Evolutionary conservation across 192 early-diverging fungal species (phyloP).

Genomic region (Coemansia sp.): DNA sequence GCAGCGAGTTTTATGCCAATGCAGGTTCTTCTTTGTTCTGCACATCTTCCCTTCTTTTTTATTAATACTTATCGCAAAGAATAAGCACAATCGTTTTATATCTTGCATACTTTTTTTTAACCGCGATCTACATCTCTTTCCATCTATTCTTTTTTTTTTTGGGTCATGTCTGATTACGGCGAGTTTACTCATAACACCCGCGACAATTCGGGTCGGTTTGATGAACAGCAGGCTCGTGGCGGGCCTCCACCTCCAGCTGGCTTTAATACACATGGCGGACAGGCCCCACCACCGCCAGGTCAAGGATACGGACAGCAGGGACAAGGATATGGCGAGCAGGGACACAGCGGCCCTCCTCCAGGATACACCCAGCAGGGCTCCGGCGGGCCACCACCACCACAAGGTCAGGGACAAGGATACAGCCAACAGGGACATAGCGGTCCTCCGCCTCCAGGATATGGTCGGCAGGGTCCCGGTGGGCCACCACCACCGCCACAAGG

Average conservation of each 20-base stretch:
- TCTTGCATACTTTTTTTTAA: neutral
- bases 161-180: slow-evolving; percentile 20
- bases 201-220: neutral
- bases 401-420: slow-evolving; percentile 2
- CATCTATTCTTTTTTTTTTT: neutral
- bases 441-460: neutral
- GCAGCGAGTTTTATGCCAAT: neutral
- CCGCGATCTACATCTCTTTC: neutral
- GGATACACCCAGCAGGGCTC: slow-evolving; percentile 1
- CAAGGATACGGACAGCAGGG: neutral
- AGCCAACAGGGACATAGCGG: neutral
- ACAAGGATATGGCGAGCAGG: too few species aligned
- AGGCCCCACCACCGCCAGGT: neutral
- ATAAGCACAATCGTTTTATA: neutral
- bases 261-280: neutral
- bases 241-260: slow-evolving; percentile 7
- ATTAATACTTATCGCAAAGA: neutral
- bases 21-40: neutral
- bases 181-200: slow-evolving; percentile 6
- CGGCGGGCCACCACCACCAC: slow-evolving; percentile 1
- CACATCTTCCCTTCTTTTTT: neutral
- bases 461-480: slow-evolving; percentile 7
- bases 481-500: slow-evolving; percentile 11
- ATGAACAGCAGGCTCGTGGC: slow-evolving; percentile 8
- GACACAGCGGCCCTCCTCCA: slow-evolving; percentile 3